Conservation (phyloP, 2,329 filamentous ascomycete species). For the Microsporum audouinii region DNA sequence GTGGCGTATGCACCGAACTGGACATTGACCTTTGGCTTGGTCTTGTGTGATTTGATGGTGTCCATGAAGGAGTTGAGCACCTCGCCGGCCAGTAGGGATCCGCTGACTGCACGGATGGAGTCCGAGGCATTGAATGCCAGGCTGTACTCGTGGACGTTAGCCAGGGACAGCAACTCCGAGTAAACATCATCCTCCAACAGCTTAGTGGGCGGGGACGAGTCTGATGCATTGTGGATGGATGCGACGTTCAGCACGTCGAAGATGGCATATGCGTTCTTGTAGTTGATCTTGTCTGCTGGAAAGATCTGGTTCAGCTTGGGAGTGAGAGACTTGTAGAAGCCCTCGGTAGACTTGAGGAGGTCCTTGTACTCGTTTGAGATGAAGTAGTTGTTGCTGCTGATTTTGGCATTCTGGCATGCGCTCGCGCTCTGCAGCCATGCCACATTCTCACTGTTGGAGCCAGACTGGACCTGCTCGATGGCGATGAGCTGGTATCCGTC, state of each 20-base stretch:
- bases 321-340: constrained; percentile 43
- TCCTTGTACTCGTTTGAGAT: constrained; percentile 39
- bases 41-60: constrained; percentile 28
- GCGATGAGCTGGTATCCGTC: constrained; percentile 77
- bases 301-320: constrained; percentile 45
- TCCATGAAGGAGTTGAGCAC: constrained; percentile 40
- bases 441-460: constrained; percentile 48
- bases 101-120: constrained; percentile 40
- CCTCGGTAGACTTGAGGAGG: constrained; percentile 38
- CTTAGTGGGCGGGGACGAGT: constrained; percentile 45
- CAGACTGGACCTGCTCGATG: constrained; percentile 49
- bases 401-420: constrained; percentile 44
- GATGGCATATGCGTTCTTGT: constrained; percentile 56
- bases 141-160: constrained; percentile 69
- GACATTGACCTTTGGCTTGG: constrained; percentile 35
- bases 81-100: constrained; percentile 55
- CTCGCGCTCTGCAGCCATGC: constrained; percentile 49
- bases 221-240: constrained; percentile 48
- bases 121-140: constrained; percentile 62
- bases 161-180: constrained; percentile 57
- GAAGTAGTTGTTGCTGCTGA: constrained; percentile 51
- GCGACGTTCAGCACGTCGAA: constrained; percentile 54
- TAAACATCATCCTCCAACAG: constrained; percentile 51
- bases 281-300: constrained; percentile 38
- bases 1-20: constrained; percentile 53